Conservation (phyloP, 2,329 filamentous ascomycete genomes). For the Annulohypoxylon truncatum region DNA sequence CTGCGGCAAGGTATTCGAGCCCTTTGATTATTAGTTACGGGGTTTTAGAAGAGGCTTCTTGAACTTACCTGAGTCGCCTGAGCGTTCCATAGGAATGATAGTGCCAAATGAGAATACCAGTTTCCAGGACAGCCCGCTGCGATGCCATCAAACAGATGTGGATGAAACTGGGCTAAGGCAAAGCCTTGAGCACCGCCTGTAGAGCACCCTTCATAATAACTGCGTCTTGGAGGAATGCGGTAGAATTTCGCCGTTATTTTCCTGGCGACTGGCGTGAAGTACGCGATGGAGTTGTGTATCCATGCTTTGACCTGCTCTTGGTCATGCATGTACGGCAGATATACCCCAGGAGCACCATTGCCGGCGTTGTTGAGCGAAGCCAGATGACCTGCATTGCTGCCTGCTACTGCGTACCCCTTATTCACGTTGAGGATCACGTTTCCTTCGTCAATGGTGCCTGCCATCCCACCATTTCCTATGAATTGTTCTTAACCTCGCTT, state of each 20-base stretch:
- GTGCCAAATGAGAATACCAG: slow-evolving; percentile 49
- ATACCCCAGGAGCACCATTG: slow-evolving; percentile 33
- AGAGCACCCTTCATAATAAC: slow-evolving; percentile 56
- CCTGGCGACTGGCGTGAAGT: slow-evolving; percentile 49
- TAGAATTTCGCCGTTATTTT: slow-evolving; percentile 51
- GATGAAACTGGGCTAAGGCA: slow-evolving; percentile 55
- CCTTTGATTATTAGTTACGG: slow-evolving; percentile 17
- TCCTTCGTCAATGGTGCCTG: slow-evolving; percentile 38
- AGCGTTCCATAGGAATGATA: slow-evolving; percentile 41
- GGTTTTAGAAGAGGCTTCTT: neutral
- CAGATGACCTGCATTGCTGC: slow-evolving; percentile 43
- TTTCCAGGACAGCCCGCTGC: slow-evolving; percentile 55
- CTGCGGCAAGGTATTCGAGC: slow-evolving; percentile 40
- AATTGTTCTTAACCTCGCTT: neutral
- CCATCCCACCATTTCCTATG: slow-evolving; percentile 44
- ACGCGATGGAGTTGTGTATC: slow-evolving; percentile 53
- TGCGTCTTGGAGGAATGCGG: slow-evolving; percentile 45
- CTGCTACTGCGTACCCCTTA: slow-evolving; percentile 43
- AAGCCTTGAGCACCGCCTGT: slow-evolving; percentile 57
- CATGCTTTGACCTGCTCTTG: slow-evolving; percentile 45
- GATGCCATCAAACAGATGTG: slow-evolving; percentile 57
- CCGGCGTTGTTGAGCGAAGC: slow-evolving; percentile 37
- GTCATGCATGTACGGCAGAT: slow-evolving; percentile 39
- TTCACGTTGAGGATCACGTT: slow-evolving; percentile 40
- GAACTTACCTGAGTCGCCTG: slow-evolving; percentile 34